Evolutionary conservation across 192 early-diverging fungal species (phyloP).

Genomic region (Diversispora eburnea): DNA sequence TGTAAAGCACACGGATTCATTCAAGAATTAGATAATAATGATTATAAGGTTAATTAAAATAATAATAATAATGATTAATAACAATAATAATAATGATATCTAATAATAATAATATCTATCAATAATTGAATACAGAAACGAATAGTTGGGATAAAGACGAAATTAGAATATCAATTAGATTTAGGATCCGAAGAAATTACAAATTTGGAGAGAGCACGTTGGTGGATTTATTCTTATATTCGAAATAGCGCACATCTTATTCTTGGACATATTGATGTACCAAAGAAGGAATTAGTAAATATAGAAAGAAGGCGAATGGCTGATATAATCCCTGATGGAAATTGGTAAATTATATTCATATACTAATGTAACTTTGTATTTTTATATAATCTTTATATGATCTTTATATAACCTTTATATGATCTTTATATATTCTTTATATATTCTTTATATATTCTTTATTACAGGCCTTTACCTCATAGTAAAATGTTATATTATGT

Average conservation of each 20-base stretch:
- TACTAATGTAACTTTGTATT: background rate
- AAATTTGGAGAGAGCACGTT: conserved; percentile 28
- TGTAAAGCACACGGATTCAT: conserved; percentile 29
- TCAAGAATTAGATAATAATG: background rate
- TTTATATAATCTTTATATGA: background rate
- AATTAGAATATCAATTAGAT: conserved; percentile 38
- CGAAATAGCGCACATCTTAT: conserved; percentile 33
- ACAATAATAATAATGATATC: background rate
- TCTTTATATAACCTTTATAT: background rate
- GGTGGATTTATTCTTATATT: conserved; percentile 38
- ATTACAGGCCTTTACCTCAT: conserved; percentile 25
- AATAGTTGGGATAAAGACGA: conserved; percentile 30
- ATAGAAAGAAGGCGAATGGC: conserved; percentile 32
- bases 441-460: background rate
- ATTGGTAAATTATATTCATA: conserved; percentile 28
- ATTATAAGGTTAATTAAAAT: background rate
- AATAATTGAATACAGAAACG: conserved; percentile 16
- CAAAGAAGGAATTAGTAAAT: conserved; percentile 23
- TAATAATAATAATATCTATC: background rate
- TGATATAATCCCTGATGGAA: conserved; percentile 34
- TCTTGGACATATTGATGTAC: conserved; percentile 35
- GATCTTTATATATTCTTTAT: background rate
- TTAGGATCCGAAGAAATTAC: conserved; percentile 31
- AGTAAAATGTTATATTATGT: conserved; percentile 34
- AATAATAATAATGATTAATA: too few species aligned